phyloP scores from a whole-genome alignment of 179 eudicot species.

The Kewa caespitosa region DNA sequence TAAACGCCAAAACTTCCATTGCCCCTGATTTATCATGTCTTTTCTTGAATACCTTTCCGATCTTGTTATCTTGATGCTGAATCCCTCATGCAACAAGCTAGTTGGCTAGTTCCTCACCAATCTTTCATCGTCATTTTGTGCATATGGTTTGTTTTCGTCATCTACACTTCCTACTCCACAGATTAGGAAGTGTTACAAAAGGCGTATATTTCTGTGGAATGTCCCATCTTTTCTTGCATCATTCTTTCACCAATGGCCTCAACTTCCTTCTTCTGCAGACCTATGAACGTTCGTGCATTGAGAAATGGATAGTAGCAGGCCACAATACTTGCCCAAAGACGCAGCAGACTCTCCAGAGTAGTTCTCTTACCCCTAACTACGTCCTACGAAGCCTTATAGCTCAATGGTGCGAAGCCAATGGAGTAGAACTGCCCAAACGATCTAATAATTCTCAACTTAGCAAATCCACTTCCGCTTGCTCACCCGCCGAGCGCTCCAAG shows the following conservation, averaged over 20 bases:
- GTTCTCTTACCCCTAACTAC: slow-evolving; percentile 75
- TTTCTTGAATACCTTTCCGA: too few relatives aligned
- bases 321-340: slow-evolving; percentile 90
- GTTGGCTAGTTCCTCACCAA: too few relatives aligned
- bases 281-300: slow-evolving; percentile 84
- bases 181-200: too few relatives aligned
- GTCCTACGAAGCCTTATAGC: slow-evolving; percentile 87
- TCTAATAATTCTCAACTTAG: slow-evolving; percentile 38
- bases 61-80: too few relatives aligned
- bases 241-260: background rate
- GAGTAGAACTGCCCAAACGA: slow-evolving; percentile 77
- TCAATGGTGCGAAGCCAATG: slow-evolving; percentile 93
- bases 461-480: slow-evolving; percentile 51
- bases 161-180: too few relatives aligned
- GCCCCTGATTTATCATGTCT: background rate
- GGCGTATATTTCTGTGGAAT: too few relatives aligned
- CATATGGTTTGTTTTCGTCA: too few relatives aligned
- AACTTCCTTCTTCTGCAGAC: slow-evolving; percentile 53
- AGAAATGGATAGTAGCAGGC: slow-evolving; percentile 87
- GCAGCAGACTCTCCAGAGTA: slow-evolving; percentile 68
- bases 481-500: slow-evolving; percentile 62
- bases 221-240: background rate
- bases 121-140: too few relatives aligned
- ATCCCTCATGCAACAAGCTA: background rate
- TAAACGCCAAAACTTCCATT: background rate